Evolutionary conservation across 2,329 filamentous ascomycete species (phyloP).

Genomic region (Cladosporium sp.): DNA sequence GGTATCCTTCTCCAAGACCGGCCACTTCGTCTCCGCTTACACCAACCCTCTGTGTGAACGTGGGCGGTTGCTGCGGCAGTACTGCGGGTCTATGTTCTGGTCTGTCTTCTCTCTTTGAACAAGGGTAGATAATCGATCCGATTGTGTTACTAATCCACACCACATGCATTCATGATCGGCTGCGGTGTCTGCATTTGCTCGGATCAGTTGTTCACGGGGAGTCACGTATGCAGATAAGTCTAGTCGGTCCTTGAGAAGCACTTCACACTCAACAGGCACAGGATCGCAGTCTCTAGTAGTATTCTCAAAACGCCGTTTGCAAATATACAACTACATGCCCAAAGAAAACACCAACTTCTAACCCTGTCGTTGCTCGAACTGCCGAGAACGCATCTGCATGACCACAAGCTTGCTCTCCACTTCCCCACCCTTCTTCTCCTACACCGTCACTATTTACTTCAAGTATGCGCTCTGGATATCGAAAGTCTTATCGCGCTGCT

Average conservation of each 20-base stretch:
- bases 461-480: conserved; percentile 20
- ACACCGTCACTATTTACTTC: conserved; percentile 1
- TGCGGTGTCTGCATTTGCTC: conserved; percentile 5
- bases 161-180: background rate
- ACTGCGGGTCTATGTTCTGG: no score
- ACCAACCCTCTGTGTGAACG: no score
- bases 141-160: no score
- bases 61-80: no score
- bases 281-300: conserved; percentile 9
- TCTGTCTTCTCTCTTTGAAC: no score
- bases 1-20: no score
- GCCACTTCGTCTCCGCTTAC: no score
- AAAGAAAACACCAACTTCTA: conserved; percentile 10
- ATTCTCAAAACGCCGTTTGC: conserved; percentile 17
- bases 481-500: conserved; percentile 14
- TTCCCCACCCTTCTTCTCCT: background rate
- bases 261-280: conserved; percentile 14
- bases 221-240: background rate
- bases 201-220: background rate
- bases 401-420: conserved; percentile 4
- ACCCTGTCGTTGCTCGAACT: conserved; percentile 6
- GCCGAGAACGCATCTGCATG: conserved; percentile 3
- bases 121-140: no score
- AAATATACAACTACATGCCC: conserved; percentile 25
- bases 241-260: conserved; percentile 8